A percentile compares a stretch with the other conserved stretches of the same genome.
phyloP scores from a whole-genome alignment of 169 alveolate species.

The Fabrea salina region DNA sequence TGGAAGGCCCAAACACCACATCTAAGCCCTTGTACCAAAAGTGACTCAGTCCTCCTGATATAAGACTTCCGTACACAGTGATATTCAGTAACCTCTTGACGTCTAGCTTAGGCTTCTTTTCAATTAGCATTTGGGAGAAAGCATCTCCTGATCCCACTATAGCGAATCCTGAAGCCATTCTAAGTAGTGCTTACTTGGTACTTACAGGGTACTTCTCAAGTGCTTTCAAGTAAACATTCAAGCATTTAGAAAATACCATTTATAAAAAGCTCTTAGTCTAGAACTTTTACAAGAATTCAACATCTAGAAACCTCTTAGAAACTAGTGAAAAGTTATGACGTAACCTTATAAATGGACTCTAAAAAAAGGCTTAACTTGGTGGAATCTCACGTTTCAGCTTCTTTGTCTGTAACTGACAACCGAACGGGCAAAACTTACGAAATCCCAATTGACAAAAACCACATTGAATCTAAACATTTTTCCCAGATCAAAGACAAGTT shows the following conservation, averaged over 20 bases:
- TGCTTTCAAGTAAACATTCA: too few relatives aligned
- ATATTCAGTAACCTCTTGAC: neutral
- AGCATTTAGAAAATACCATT: too few relatives aligned
- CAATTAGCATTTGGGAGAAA: neutral
- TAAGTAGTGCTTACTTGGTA: slow-evolving; percentile 16
- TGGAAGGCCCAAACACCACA: neutral
- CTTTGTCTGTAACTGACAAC: slow-evolving; percentile 37
- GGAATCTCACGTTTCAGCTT: neutral
- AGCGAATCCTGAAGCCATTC: slow-evolving; percentile 8
- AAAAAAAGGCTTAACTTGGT: neutral
- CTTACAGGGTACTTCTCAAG: slow-evolving; percentile 15
- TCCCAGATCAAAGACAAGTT: slow-evolving; percentile 57
- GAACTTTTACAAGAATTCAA: too few relatives aligned
- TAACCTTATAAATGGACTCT: slow-evolving; percentile 10
- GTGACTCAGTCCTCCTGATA: slow-evolving; percentile 11
- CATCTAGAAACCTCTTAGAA: too few relatives aligned
- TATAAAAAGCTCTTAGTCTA: too few relatives aligned
- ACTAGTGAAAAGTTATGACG: too few relatives aligned
- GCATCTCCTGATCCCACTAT: slow-evolving; percentile 6
- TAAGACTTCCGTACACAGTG: neutral
- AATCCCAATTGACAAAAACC: slow-evolving; percentile 45
- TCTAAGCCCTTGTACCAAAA: slow-evolving; percentile 15
- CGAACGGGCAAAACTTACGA: slow-evolving; percentile 41
- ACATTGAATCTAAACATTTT: slow-evolving; percentile 73
- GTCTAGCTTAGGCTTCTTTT: neutral